A percentile compares a stretch with the other conserved stretches of the same genome.
Conservation (phyloP, 192 early-diverging fungal genomes). For the Backusella mclennaniae region DNA sequence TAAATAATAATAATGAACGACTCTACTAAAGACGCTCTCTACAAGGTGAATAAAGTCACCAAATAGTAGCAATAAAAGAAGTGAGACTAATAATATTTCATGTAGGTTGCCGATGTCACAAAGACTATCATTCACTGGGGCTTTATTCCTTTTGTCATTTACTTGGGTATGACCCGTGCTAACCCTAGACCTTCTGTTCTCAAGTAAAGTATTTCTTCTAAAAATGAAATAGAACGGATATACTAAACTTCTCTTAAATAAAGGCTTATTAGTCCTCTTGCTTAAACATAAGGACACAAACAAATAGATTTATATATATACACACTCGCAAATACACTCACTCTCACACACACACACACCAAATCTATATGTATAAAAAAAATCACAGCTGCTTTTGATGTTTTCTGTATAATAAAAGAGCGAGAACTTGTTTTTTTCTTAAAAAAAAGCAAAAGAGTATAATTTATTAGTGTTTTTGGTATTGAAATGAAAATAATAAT, state of each 20-base stretch:
- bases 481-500: background rate
- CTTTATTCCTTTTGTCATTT: constrained; percentile 61
- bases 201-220: constrained; percentile 20
- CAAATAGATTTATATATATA: background rate
- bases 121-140: constrained; percentile 61
- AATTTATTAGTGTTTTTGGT: background rate
- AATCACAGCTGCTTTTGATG: no score
- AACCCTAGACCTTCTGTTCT: constrained; percentile 37
- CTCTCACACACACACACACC: background rate
- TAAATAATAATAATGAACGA: constrained; percentile 40
- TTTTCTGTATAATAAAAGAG: no score
- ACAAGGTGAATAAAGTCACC: constrained; percentile 36
- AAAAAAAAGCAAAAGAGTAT: background rate
- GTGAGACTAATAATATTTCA: background rate
- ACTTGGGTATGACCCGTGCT: constrained; percentile 48
- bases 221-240: background rate
- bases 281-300: constrained; percentile 3
- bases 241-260: background rate
- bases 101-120: constrained; percentile 43
- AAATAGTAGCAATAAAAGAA: background rate
- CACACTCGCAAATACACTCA: background rate
- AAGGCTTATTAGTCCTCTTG: constrained; percentile 33
- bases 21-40: constrained; percentile 51
- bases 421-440: no score
- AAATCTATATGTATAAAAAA: background rate